Conservation (phyloP, 192 early-diverging fungal species). For the Obelidium mucronatum region DNA sequence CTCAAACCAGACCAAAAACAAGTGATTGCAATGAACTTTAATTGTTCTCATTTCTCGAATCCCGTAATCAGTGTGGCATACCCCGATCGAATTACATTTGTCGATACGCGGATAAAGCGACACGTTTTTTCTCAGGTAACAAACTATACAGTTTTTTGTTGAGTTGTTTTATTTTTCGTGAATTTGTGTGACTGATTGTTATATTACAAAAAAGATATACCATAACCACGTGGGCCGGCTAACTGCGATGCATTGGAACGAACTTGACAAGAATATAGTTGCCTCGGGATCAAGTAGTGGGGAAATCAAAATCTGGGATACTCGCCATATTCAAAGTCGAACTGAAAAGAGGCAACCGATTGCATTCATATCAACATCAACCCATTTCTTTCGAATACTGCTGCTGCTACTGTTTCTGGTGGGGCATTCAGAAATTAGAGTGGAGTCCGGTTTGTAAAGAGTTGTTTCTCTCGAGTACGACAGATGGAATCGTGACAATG, state of each 20-base stretch:
- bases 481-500: conserved; percentile 20
- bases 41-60: neutral
- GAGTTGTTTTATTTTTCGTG: too few species aligned
- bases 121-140: conserved; percentile 25
- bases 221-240: neutral
- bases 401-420: too few species aligned
- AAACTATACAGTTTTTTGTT: too few species aligned
- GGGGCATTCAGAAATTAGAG: conserved; percentile 4
- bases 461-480: neutral
- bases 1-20: neutral
- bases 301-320: conserved; percentile 25
- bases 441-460: conserved; percentile 11
- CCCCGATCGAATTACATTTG: conserved; percentile 14
- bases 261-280: conserved; percentile 12
- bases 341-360: neutral
- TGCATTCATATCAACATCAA: too few species aligned
- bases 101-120: conserved; percentile 4
- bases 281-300: conserved; percentile 1
- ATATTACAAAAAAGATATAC: neutral
- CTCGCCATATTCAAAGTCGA: neutral
- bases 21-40: conserved; percentile 9
- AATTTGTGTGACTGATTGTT: too few species aligned
- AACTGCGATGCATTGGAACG: conserved; percentile 25
- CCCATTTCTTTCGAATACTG: too few species aligned
- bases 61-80: conserved; percentile 16